A percentile compares a stretch with the other conserved stretches of the same genome.
Conservation (phyloP, 768 basidiomycete species). For the Macrolepiota albuminosa region DNA sequence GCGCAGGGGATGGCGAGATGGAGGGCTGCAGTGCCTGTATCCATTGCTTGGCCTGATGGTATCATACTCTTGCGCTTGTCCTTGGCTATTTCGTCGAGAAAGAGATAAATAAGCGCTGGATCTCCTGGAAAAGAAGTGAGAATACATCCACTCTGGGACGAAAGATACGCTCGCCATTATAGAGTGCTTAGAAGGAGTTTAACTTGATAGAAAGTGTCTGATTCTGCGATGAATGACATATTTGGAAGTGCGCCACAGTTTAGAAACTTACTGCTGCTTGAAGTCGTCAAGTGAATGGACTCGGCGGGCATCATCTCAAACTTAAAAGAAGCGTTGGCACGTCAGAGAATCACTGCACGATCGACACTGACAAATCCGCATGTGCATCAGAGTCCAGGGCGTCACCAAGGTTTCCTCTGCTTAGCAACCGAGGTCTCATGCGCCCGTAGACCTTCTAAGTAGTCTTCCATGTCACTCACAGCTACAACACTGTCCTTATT, state of each 20-base stretch:
- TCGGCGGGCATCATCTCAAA: not conserved
- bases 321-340: not conserved
- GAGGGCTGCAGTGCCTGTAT: constrained; percentile 69
- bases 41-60: constrained; percentile 21
- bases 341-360: not conserved
- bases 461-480: too few relatives aligned
- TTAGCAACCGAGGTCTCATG: too few relatives aligned
- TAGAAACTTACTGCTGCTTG: constrained; percentile 2
- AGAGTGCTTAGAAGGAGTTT: constrained; percentile 61
- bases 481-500: too few relatives aligned
- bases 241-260: not conserved
- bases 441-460: too few relatives aligned
- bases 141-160: not conserved
- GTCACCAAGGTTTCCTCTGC: too few relatives aligned
- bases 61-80: constrained; percentile 39
- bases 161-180: constrained; percentile 43
- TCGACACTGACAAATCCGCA: not conserved
- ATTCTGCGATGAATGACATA: not conserved
- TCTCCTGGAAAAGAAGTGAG: constrained; percentile 44
- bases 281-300: not conserved
- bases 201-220: constrained; percentile 56
- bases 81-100: constrained; percentile 71
- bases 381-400: not conserved
- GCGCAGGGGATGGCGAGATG: constrained; percentile 84
- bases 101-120: constrained; percentile 74